Conservation (phyloP, 2,329 filamentous ascomycete genomes). For the Teratosphaeria zuluensis region DNA sequence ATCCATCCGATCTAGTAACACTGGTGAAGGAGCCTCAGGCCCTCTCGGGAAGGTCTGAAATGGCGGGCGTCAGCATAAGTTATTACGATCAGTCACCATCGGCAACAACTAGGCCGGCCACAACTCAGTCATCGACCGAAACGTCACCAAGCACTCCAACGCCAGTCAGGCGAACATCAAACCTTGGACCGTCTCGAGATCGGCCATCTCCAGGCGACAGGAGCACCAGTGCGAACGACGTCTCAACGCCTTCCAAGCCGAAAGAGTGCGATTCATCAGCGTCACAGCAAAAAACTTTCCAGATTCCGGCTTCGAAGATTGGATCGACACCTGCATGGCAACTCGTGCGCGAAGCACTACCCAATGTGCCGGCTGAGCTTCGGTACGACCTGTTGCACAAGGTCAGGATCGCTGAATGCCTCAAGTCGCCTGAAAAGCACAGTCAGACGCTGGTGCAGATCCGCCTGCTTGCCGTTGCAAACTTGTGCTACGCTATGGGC, state of each 20-base stretch:
- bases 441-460: slow-evolving; percentile 65
- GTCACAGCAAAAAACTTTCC: slow-evolving; percentile 45
- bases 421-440: slow-evolving; percentile 54
- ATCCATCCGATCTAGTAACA: slow-evolving; percentile 75
- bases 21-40: slow-evolving; percentile 48
- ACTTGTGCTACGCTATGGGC: slow-evolving; percentile 78
- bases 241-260: slow-evolving; percentile 15
- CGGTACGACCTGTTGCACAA: slow-evolving; percentile 81
- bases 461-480: slow-evolving; percentile 77
- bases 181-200: slow-evolving; percentile 32
- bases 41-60: slow-evolving; percentile 48
- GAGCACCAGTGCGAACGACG: slow-evolving; percentile 14
- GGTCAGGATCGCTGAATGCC: slow-evolving; percentile 71
- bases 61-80: slow-evolving; percentile 65
- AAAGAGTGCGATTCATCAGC: slow-evolving; percentile 29
- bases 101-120: slow-evolving; percentile 17
- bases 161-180: slow-evolving; percentile 58
- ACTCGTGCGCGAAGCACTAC: slow-evolving; percentile 31
- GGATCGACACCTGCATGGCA: slow-evolving; percentile 31
- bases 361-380: slow-evolving; percentile 59
- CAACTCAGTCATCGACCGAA: slow-evolving; percentile 28
- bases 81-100: slow-evolving; percentile 53
- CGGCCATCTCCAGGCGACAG: slow-evolving; percentile 20
- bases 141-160: slow-evolving; percentile 57
- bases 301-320: slow-evolving; percentile 48